Evolutionary conservation across 148 eudicot species (phyloP).

Genomic region (Nepenthes gracilis): DNA sequence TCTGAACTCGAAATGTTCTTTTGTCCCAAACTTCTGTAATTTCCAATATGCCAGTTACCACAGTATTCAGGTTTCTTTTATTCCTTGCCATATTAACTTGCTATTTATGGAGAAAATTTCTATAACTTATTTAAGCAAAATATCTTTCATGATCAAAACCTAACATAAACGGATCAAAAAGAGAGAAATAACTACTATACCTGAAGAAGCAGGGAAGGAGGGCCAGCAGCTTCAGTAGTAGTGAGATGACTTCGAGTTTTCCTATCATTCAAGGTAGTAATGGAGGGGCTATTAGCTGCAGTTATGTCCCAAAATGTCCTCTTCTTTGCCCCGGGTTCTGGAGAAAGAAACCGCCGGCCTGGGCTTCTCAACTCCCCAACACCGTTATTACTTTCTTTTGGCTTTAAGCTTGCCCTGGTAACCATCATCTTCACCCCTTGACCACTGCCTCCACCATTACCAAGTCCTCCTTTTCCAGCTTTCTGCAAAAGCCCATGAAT

Average conservation of each 20-base stretch:
- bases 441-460: slow-evolving; percentile 10
- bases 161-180: no score
- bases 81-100: no score
- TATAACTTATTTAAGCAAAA: no score
- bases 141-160: no score
- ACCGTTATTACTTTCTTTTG: slow-evolving; percentile 21
- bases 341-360: slow-evolving; percentile 50
- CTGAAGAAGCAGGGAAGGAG: slow-evolving; percentile 91
- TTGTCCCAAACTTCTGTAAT: no score
- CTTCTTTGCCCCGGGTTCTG: slow-evolving; percentile 60
- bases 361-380: slow-evolving; percentile 43
- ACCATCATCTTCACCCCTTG: slow-evolving; percentile 32
- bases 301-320: slow-evolving; percentile 88
- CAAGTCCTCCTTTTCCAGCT: slow-evolving; percentile 15
- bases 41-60: no score
- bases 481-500: slow-evolving; percentile 45
- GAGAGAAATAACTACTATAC: slow-evolving; percentile 14
- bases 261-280: slow-evolving; percentile 46
- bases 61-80: no score
- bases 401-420: slow-evolving; percentile 45
- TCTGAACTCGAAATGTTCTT: no score
- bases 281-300: slow-evolving; percentile 75
- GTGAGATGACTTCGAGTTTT: slow-evolving; percentile 64
- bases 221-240: slow-evolving; percentile 26
- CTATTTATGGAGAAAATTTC: no score